phyloP scores from a whole-genome alignment of 164 flowering plant species.

The Magnolia kwangsiensis region DNA sequence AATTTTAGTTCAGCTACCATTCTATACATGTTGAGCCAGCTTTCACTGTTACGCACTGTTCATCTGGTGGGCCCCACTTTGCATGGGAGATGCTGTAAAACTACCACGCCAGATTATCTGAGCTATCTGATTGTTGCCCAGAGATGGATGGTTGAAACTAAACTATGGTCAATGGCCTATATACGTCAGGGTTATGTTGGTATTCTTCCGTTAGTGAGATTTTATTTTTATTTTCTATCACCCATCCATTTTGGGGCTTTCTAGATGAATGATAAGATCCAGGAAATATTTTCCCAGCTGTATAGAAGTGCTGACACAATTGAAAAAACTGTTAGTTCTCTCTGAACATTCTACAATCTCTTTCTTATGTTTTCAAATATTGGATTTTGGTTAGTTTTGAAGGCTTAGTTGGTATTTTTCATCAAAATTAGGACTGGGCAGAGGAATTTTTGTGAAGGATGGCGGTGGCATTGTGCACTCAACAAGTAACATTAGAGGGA shows the following conservation, averaged over 20 bases:
- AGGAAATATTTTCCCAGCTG: not conserved
- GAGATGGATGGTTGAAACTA: not conserved
- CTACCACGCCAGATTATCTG: not conserved
- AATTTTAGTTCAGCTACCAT: not conserved
- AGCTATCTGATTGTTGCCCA: not conserved
- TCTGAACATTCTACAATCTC: not conserved
- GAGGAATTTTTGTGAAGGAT: conserved; percentile 43
- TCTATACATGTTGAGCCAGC: not conserved
- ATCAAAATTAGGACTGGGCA: conserved; percentile 28
- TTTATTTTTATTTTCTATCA: not conserved
- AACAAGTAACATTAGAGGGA: conserved; percentile 28
- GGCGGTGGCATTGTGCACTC: conserved; percentile 23
- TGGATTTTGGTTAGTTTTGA: not conserved
- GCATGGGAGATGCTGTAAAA: not conserved
- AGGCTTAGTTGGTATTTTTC: not conserved
- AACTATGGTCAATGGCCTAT: not conserved
- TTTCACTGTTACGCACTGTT: not conserved
- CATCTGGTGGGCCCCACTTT: not conserved
- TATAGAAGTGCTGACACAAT: not conserved
- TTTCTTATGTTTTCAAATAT: not conserved
- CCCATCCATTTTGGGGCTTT: not conserved
- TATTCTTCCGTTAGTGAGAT: not conserved
- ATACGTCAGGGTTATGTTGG: not conserved
- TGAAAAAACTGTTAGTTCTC: not conserved
- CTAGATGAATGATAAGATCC: not conserved